Base-by-base conservation (phyloP, 2,329 filamentous ascomycete genomes). In the Mariannaea sp. region DNA sequence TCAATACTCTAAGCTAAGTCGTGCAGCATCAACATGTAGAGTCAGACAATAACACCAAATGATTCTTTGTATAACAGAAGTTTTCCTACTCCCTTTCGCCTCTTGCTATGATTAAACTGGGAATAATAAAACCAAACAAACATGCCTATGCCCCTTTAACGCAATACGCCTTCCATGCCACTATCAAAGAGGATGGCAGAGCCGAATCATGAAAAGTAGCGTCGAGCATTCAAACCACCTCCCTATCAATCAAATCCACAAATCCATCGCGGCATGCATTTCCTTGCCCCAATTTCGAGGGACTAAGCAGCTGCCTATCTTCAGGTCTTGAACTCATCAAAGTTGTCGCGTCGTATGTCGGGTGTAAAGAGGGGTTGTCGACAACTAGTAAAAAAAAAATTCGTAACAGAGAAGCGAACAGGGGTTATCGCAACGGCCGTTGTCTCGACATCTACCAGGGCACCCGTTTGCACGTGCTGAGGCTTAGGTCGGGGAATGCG, bases 41-140 rank as follows among this genome's bases (percentile, higher is more conserved):
- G 29, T 19, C 6, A 22, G 33, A 40, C 39, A 36, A 22, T 36
- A 12, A 55, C 50, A 26, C 29, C 35, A 59, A 65, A 40, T 49
- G 39, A 46, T 62, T 64, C 54, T 58, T 57, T 62, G 57, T 59
- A 65, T 52, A 65, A 64, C 58, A 52, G 63, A 62, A 56, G n/a
- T n/a, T 61, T 62, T 64, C 65, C 61, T 69, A 66, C 69, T 71
- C 67, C 69, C 62, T 56, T 71, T 71, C 69, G 69, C 69, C 69
- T 65, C 61, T 62, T 67, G 67, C 68, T 69, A 69, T 69, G 62
- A 65, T 62, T 55, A 57, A 61, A 62, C 53, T 58, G 57, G 62
- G 58, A 59, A 65, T 63, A 62, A 64, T 56, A 62, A 60, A 61
- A 57, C 52, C 55, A 61, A 61, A 59, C 49, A 61, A 61, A 60